Base-by-base conservation (phyloP, 306 rosid species). In the Urtica urens region DNA sequence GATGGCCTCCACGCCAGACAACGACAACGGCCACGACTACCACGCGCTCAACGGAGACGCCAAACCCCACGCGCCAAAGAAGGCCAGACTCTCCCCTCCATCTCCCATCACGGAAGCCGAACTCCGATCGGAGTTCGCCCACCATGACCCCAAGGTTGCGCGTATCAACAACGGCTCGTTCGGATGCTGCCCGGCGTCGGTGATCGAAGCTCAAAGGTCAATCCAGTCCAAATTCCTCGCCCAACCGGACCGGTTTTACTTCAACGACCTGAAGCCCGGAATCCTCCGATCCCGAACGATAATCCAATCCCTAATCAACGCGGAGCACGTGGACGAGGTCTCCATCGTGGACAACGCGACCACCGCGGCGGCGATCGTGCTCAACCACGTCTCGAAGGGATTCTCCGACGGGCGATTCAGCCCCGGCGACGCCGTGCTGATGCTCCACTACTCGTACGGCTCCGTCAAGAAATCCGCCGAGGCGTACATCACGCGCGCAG, bases 281-380 rank as follows among this genome's bases (percentile, higher is more conserved):
- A 80, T 85, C 33, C 72, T 66, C 41, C 72, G 42, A 1, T 82
- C 96, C 0, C 67, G 99, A 14, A 65, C 77, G 27, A 42, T 85
- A 6, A 73, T 92, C 67, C 65, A 70, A 48, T 73, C 53, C 20
- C 53, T 86, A 19, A 80, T 92, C 60, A 82, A 82, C 61, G 99
- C 99, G 0, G 61, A 72, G 2, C 72, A 75, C 43, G 64, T 81
- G 3, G 94, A 86, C 15, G 94, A 92, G 72, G 70, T 92, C 64
- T 72, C 99, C 2, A 63, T 92, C 50, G 99, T 92, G 14, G 99
- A 92, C 43, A 92, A 92, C 75, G 96, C 99, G 72, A 92, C 99
- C 69, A 86, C 99, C 7, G 99, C 99, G n/a, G 94, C 94, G 10
- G 80, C 99, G 50, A 80, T 92, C 20, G 84, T 92, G 45, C 87